Conservation (phyloP, 192 early-diverging fungal species). For the Thoreauomyces humboldtii region DNA sequence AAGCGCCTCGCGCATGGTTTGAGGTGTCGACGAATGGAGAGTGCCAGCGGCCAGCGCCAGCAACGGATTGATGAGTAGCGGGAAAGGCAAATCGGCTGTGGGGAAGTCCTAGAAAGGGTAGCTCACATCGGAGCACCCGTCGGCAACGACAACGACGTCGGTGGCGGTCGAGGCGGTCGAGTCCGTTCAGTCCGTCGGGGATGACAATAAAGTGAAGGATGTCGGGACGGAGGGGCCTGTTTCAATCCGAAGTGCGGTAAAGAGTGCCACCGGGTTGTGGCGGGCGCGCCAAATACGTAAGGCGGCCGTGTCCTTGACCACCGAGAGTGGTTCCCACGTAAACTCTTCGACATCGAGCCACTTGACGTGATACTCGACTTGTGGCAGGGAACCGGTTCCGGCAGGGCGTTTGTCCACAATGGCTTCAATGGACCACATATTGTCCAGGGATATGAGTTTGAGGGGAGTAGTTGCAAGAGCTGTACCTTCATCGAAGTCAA, state of each 20-base stretch:
- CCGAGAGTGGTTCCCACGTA: not conserved
- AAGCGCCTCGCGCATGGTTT: not conserved
- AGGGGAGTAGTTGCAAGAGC: not conserved
- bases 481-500: not conserved
- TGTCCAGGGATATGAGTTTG: not conserved
- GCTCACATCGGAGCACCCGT: too few relatives aligned
- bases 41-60: too few relatives aligned
- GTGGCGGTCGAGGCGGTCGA: too few relatives aligned
- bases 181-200: not conserved
- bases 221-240: too few relatives aligned
- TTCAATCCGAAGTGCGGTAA: too few relatives aligned
- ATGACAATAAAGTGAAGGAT: not conserved
- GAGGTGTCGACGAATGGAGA: too few relatives aligned
- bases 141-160: too few relatives aligned
- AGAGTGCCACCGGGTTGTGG: not conserved
- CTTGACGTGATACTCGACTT: not conserved
- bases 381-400: too few relatives aligned
- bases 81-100: too few relatives aligned
- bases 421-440: not conserved
- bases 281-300: not conserved
- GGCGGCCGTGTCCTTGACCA: not conserved
- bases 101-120: too few relatives aligned
- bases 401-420: not conserved
- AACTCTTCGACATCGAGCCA: not conserved
- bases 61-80: too few relatives aligned